Evolutionary conservation across 208 protist genomes (phyloP).

Genomic region (Naegleria fowleri): DNA sequence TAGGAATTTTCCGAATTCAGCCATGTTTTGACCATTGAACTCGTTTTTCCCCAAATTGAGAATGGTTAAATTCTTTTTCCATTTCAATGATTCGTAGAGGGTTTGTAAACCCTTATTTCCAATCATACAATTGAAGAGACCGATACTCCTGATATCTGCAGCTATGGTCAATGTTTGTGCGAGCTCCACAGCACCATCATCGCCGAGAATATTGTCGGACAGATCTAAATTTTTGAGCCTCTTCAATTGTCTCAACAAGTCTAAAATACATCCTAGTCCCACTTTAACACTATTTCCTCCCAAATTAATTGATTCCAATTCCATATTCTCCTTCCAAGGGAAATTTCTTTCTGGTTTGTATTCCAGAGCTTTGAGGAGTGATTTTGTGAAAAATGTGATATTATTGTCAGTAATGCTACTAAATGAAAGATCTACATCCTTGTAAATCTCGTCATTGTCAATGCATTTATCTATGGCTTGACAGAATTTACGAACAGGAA

Average conservation of each 20-base stretch:
- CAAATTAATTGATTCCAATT: not conserved
- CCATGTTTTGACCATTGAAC: not conserved
- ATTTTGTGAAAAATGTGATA: not conserved
- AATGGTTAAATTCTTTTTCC: not conserved
- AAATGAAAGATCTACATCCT: slow-evolving; percentile 35
- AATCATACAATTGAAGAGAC: not conserved
- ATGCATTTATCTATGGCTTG: slow-evolving; percentile 37
- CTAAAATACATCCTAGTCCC: not conserved
- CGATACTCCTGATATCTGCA: not conserved
- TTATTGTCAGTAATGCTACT: not conserved
- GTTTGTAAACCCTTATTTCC: not conserved
- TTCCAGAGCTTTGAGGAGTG: not conserved
- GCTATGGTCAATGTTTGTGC: not conserved
- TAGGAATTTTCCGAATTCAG: not conserved
- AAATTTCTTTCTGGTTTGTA: slow-evolving; percentile 1
- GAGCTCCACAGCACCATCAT: not conserved
- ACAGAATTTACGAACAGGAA: slow-evolving; percentile 38
- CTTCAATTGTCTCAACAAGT: not conserved
- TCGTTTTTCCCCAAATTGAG: not conserved
- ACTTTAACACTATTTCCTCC: not conserved
- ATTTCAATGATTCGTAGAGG: not conserved
- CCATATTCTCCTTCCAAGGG: slow-evolving; percentile 8
- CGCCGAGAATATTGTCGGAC: not conserved
- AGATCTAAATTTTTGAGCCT: not conserved
- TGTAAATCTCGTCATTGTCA: slow-evolving; percentile 33